Evolutionary conservation across 140 eudicot species (phyloP), one percentile per base, ranked within the genome.

Genomic region (Anethum foeniculum): DNA sequence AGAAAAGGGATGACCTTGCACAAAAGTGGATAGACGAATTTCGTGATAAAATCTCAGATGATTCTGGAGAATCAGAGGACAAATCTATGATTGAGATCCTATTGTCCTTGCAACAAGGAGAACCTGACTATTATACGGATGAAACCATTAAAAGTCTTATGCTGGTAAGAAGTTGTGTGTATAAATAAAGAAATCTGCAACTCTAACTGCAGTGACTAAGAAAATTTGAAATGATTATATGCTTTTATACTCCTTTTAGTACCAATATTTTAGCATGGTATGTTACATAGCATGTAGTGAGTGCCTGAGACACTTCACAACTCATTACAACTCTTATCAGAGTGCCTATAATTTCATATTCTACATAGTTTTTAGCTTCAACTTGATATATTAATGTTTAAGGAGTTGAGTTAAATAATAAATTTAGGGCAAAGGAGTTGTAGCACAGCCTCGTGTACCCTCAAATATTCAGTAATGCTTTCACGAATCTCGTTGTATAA

Each of bases 41-140:
- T 44, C 72, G 87, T 0, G 73, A 82, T 49, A 6, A 39, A 21
- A 46, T 41, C 81, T 56, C 46, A 12, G 80, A 46, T 54, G 58
- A 1, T 13, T 34, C 47, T 14, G 58, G 15, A 62, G 64, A 60
- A 39, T 76, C 52, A 5, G 76, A 52, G 68, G 79, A 77, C 48
- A 90, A 81, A 82, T 86, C 86, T 68, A 83, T 90, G 90, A 83
- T 90, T n/a, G 88, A 86, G 56, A 52, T 83, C 18, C 44, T 90
- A 34, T 71, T 88, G 81, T 76, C 86, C 32, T 38, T 90, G 78
- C 90, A 83, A n/a, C 85, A 83, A 28, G 58, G 56, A 7, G 95
- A 90, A 30, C 92, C 92, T 0, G 49, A 86, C 7, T 88, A 84
- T 43, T 90, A 86, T 56, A 84, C 80, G 0, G 94, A 90, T 74